A percentile compares a stretch with the other conserved stretches of the same genome.
These are phyloP conservation scores for Chaetomidium leptoderma DNA, from an alignment of 495 filamentous ascomycete genomes.

Conservation along the genomic window DNA sequence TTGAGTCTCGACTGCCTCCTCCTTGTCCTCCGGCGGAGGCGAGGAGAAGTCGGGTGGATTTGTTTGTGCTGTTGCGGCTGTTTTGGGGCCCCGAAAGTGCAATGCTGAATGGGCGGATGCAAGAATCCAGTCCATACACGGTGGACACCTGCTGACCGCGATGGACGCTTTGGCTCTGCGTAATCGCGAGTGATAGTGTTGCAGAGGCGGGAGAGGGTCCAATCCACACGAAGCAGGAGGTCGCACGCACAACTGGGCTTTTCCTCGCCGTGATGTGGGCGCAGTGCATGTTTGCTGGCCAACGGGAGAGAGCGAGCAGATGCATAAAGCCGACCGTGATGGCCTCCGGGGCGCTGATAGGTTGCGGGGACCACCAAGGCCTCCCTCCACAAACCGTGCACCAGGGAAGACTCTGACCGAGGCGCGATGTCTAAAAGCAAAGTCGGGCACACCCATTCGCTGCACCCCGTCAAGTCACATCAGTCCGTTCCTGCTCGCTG, in stretches of 20 bases:
- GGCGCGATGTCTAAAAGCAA: constrained; percentile 28
- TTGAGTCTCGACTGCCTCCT: not conserved
- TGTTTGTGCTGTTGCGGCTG: constrained; percentile 9
- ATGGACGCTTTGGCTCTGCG: constrained; percentile 11
- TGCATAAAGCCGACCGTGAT: constrained; percentile 31
- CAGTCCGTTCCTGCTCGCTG: constrained; percentile 3
- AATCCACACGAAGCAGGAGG: constrained; percentile 17
- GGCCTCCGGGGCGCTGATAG: constrained; percentile 28
- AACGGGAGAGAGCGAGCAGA: constrained; percentile 26
- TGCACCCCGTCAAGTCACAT: constrained; percentile 28
- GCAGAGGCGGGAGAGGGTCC: constrained; percentile 21
- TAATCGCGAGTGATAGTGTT: constrained; percentile 18
- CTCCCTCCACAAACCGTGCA: constrained; percentile 30
- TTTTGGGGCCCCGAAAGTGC: not conserved
- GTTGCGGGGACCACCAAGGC: constrained; percentile 18
- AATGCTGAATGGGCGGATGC: not conserved
- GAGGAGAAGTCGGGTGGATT: constrained; percentile 5
- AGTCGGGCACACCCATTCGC: constrained; percentile 34
- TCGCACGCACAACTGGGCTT: constrained; percentile 18
- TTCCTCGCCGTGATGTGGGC: constrained; percentile 13
- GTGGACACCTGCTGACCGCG: not conserved
- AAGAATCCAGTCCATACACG: not conserved
- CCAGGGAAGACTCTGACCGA: constrained; percentile 19
- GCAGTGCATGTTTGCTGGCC: constrained; percentile 17
- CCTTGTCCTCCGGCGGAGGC: not conserved